Percentiles rank a stretch among this genome's conserved stretches.
These are phyloP conservation scores for Syzygium syzygioides DNA, from an alignment of 441 rosid species.

Conservation along the genomic window DNA sequence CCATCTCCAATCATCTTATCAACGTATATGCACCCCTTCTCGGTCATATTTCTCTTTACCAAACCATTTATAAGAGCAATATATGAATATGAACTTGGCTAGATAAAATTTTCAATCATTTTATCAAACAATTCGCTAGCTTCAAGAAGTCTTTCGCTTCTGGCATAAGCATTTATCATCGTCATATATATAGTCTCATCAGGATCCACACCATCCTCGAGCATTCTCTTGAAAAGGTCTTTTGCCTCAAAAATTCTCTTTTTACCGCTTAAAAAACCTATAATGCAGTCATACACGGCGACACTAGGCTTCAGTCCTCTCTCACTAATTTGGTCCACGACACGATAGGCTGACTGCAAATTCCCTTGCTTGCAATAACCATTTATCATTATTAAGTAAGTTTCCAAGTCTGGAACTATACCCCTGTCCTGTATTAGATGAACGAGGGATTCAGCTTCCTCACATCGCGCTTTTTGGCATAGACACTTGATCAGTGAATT, in stretches of 20 bases:
- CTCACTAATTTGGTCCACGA: conserved; percentile 39
- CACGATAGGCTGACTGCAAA: conserved; percentile 26
- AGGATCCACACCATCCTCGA: conserved; percentile 48
- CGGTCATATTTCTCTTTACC: conserved; percentile 41
- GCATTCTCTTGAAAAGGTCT: conserved; percentile 48
- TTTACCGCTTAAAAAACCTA: conserved; percentile 34
- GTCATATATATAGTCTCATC: conserved; percentile 52
- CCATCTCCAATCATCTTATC: conserved; percentile 57
- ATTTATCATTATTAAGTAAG: conserved; percentile 43
- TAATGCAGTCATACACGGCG: conserved; percentile 47
- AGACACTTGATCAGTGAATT: conserved; percentile 51
- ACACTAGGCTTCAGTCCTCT: conserved; percentile 48
- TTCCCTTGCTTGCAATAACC: conserved; percentile 43
- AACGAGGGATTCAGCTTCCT: conserved; percentile 29
- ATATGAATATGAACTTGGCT: conserved; percentile 43
- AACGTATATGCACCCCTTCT: conserved; percentile 47
- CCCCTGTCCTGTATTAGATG: conserved; percentile 33
- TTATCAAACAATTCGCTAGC: conserved; percentile 38
- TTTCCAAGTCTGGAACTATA: conserved; percentile 39
- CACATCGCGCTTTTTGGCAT: conserved; percentile 26
- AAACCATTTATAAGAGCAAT: conserved; percentile 45
- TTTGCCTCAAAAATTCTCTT: conserved; percentile 39
- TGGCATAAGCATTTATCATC: conserved; percentile 53
- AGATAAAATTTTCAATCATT: conserved; percentile 32
- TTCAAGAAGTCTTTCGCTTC: conserved; percentile 28